Evolutionary conservation across 2,329 filamentous ascomycete genomes (phyloP), one percentile per base, ranked within the genome.

Genomic region (Harringtonia aguacate): DNA sequence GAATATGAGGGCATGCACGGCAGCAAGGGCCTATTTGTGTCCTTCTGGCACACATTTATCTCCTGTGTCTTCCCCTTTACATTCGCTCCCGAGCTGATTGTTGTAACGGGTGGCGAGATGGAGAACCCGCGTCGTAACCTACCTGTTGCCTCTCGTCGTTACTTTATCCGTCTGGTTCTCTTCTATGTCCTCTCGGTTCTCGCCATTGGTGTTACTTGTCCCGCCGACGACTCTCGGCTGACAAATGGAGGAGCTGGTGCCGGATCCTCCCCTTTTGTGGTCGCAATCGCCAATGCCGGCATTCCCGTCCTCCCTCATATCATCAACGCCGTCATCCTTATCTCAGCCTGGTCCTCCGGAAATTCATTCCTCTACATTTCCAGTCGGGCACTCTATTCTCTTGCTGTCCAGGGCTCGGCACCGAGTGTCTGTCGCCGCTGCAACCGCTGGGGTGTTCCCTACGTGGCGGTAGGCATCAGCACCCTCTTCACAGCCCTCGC

Each of bases 271-370:
- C 81, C 80, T 10, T 85, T 80, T 52, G 82, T 88, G 46, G 84
- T 87, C 49, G 84, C 82, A 17, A 78, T 81, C 31, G 68, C 72
- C n/a, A 72, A 75, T 31, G 83, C 83, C 3, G 76, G 79, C 1
- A 81, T 88, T 46, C 68, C 66, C 7, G 79, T 72, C 7, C 72
- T 88, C 4, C 80, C 82, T 0, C 77, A 76, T 8, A 74, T 89
- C 44, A 79, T 89, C 61, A 89, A 89, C 57, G 83, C 81, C 28
- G 69, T 87, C 22, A 80, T 89, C 51, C 69, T 88, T 50, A 84
- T 79, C 0, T 82, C 80, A 0, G 81, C 80, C 0, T 80, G 77
- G 62, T 86, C 81, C 0, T 72, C 81, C 0, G 78, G 74, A 0
- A 87, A 86, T 51, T 77, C 81, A 49, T 75, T 72, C 55, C 64